phyloP scores from a whole-genome alignment of 345 rosid genomes.

The Salix brachista region DNA sequence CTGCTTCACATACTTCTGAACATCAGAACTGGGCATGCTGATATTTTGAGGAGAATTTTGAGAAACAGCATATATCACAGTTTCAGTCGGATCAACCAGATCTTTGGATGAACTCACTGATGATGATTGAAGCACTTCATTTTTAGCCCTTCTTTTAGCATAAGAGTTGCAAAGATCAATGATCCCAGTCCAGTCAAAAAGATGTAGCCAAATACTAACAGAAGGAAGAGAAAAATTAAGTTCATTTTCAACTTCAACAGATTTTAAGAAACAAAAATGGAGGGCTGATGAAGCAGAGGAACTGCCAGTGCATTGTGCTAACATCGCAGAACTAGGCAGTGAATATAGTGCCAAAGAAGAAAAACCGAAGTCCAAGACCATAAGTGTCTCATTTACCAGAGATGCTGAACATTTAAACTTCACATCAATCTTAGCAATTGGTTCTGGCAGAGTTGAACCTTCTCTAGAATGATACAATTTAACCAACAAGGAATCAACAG shows the following conservation, averaged over 20 bases:
- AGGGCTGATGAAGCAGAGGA: constrained; percentile 45
- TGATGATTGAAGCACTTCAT: constrained; percentile 19
- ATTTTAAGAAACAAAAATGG: constrained; percentile 39
- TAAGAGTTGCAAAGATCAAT: constrained; percentile 36
- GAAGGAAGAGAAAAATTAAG: constrained; percentile 61
- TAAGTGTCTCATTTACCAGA: constrained; percentile 42
- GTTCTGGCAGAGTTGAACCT: constrained; percentile 37
- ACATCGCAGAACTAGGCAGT: constrained; percentile 40
- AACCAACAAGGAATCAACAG: constrained; percentile 48
- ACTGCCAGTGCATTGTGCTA: constrained; percentile 50
- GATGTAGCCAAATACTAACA: constrained; percentile 69
- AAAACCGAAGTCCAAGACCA: constrained; percentile 43
- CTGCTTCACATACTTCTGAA: constrained; percentile 22
- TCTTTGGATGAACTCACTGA: constrained; percentile 19
- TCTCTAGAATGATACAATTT: constrained; percentile 34
- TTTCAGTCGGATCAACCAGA: constrained; percentile 18
- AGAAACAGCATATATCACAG: constrained; percentile 15
- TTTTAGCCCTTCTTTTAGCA: constrained; percentile 35
- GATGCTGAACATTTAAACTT: constrained; percentile 54
- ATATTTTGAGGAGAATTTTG: constrained; percentile 26
- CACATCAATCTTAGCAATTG: constrained; percentile 58
- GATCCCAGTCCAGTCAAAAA: constrained; percentile 50
- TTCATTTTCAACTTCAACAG: constrained; percentile 33
- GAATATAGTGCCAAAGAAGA: constrained; percentile 49
- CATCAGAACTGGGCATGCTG: constrained; percentile 22